Evolutionary conservation across 2,329 filamentous ascomycete genomes (phyloP), one percentile per base, ranked within the genome.

Genomic region (Sarocladium kiliense): DNA sequence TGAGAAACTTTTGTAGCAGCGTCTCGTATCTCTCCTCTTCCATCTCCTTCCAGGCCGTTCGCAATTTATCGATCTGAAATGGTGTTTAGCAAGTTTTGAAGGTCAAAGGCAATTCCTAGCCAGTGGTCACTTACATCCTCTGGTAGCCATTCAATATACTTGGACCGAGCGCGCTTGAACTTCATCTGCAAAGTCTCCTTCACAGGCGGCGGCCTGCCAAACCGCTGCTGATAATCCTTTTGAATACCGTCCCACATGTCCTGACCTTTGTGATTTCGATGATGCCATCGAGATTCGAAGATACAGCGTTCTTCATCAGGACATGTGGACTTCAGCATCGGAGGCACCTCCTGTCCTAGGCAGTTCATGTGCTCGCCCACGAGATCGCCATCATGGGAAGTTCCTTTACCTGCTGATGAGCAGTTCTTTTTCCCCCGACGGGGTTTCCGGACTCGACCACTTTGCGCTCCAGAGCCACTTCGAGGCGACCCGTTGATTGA

Each of bases 231-330:
- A 57, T 72, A 82, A 55, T 76, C 73, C 4, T 63, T 64, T 50
- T 74, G 71, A 56, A 84, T 81, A 37, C 72, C 70, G 23, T 79
- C 74, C 80, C 80, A 84, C 79, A 83, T 83, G 32, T 79, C 78
- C 59, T 79, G 79, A 16, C 80, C 80, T 60, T 78, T 79, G 53
- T 74, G 70, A 19, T 73, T 62, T 16, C 73, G 67, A 59, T 75
- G 72, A 23, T 73, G 63, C 63, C 73, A 74, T 12, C 78, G 71
- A n/a, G 77, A 71, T 25, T 77, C 68, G 50, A 81, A 76, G 30
- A 84, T 72, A 53, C 68, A 78, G 21, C 70, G 71, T 57, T 79
- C 75, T 32, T 80, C 74, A 2, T 74, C 70, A 1, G 76, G 75
- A 25, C 77, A 77, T 18, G 70, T 70, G 21, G 68, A 65, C 55